A percentile compares a stretch with the other conserved stretches of the same genome.
Evolutionary conservation across 352 stramenopile genomes (phyloP).

Genomic region (Globisporangium emineosum): DNA sequence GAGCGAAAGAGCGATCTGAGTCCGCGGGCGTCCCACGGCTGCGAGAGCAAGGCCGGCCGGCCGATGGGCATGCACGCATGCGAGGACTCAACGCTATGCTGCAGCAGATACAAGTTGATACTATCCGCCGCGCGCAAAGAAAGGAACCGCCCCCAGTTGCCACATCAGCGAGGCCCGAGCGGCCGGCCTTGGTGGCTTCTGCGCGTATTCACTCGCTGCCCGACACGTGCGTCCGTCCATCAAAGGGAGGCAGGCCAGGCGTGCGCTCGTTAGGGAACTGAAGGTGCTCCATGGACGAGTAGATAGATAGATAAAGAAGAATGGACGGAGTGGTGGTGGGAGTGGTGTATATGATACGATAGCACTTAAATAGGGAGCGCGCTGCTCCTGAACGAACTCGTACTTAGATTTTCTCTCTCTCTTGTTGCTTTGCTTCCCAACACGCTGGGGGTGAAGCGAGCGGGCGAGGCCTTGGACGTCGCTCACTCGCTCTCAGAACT

Average conservation of each 20-base stretch:
- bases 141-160: background rate
- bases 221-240: no score
- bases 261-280: no score
- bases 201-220: no score
- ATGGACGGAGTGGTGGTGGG: no score
- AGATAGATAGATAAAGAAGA: background rate
- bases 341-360: slow-evolving; percentile 17
- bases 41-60: background rate
- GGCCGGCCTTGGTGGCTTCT: no score
- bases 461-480: no score
- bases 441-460: no score
- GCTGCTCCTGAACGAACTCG: slow-evolving; percentile 8
- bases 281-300: no score
- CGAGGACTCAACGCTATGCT: no score
- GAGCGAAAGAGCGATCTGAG: slow-evolving; percentile 1
- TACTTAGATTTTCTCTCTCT: slow-evolving; percentile 7
- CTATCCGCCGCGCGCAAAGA: background rate
- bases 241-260: no score
- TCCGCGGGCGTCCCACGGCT: background rate
- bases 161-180: no score
- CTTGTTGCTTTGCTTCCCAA: background rate
- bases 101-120: no score
- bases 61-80: background rate
- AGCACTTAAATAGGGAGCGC: slow-evolving; percentile 18
- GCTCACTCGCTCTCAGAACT: background rate